These are phyloP conservation scores for Kluyveromyces sp. DNA, from an alignment of 1,139 yeast genomes.

Conservation along the genomic window DNA sequence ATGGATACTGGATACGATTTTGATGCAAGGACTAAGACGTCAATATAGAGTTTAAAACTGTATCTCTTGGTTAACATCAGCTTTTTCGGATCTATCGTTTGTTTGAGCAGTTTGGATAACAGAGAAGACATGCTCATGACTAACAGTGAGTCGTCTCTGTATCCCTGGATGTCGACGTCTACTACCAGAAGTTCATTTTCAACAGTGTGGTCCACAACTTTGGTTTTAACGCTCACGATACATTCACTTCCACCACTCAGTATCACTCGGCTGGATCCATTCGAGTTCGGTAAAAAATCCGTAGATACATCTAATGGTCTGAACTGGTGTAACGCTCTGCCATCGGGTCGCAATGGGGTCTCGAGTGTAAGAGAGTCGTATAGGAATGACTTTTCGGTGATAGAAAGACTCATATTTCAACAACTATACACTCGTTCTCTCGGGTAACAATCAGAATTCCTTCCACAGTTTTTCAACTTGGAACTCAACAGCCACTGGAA, in stretches of 20 bases:
- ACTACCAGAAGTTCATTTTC: slow-evolving; percentile 50
- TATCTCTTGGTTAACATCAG: slow-evolving; percentile 66
- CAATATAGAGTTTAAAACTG: slow-evolving; percentile 69
- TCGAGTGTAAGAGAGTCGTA: slow-evolving; percentile 58
- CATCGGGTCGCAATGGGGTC: slow-evolving; percentile 77
- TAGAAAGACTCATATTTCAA: slow-evolving; percentile 56
- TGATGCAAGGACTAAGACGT: slow-evolving; percentile 66
- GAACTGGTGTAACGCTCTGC: slow-evolving; percentile 64
- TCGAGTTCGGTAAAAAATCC: slow-evolving; percentile 74
- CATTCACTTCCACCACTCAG: slow-evolving; percentile 89
- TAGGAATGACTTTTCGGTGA: slow-evolving; percentile 78
- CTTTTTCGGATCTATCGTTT: slow-evolving; percentile 34
- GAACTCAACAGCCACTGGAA: no score
- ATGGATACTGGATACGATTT: slow-evolving; percentile 69
- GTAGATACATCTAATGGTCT: slow-evolving; percentile 82
- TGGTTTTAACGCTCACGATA: slow-evolving; percentile 79
- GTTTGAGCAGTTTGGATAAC: slow-evolving; percentile 34
- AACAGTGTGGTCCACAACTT: slow-evolving; percentile 54
- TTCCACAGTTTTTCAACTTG: no score
- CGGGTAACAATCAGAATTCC: no score
- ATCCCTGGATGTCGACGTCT: slow-evolving; percentile 69
- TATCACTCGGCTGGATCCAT: slow-evolving; percentile 85
- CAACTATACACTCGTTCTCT: background rate
- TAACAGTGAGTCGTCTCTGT: slow-evolving; percentile 61
- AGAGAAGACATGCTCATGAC: slow-evolving; percentile 52